These are phyloP conservation scores for Penicillium manginii DNA, from an alignment of 495 filamentous ascomycete genomes.

Conservation along the genomic window DNA sequence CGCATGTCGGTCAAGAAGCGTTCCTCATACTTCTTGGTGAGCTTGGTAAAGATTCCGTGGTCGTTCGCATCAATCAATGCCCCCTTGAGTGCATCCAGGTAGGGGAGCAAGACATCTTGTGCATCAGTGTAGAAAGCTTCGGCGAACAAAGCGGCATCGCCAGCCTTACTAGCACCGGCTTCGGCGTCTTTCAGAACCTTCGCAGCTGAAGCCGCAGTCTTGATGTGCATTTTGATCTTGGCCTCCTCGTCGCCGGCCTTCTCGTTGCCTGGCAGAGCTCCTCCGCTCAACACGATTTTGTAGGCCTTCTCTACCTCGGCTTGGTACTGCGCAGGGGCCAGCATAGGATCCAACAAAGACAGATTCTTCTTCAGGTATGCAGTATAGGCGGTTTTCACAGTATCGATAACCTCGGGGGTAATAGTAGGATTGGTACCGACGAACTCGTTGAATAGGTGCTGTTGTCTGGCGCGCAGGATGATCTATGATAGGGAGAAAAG, in stretches of 20 bases:
- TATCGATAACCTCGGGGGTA: conserved; percentile 57
- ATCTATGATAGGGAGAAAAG: conserved; percentile 55
- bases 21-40: conserved; percentile 81
- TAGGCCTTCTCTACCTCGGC: conserved; percentile 63
- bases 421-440: conserved; percentile 45
- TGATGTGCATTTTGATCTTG: conserved; percentile 93
- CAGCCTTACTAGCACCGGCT: conserved; percentile 36
- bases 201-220: conserved; percentile 68
- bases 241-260: conserved; percentile 74
- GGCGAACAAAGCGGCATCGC: conserved; percentile 35
- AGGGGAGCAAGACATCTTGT: conserved; percentile 78
- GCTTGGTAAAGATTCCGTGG: conserved; percentile 74
- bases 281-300: conserved; percentile 55
- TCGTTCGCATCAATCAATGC: conserved; percentile 75
- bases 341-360: conserved; percentile 55
- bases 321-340: conserved; percentile 51
- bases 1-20: conserved; percentile 85
- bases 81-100: conserved; percentile 78
- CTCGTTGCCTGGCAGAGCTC: conserved; percentile 61
- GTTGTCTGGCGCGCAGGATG: conserved; percentile 79
- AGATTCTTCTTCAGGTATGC: conserved; percentile 80
- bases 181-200: conserved; percentile 52
- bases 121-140: conserved; percentile 60
- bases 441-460: conserved; percentile 68
- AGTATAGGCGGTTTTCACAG: conserved; percentile 66